These are phyloP conservation scores for Plantago coronopus DNA, from an alignment of 305 asterid species.

Conservation along the genomic window DNA sequence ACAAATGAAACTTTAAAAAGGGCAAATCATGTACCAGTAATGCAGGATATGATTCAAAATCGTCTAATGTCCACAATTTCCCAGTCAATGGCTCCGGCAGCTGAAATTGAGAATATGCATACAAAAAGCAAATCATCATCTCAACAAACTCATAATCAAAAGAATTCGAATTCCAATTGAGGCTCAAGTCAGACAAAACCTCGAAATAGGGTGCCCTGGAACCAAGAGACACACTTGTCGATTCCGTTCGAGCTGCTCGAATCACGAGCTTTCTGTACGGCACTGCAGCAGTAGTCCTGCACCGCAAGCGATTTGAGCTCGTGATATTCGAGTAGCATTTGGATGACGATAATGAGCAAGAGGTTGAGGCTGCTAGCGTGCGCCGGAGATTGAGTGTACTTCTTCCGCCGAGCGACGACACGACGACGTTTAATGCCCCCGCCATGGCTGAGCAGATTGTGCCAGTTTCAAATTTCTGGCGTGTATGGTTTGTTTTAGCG, in stretches of 20 bases:
- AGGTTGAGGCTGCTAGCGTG: constrained; percentile 14
- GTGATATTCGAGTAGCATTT: constrained; percentile 30
- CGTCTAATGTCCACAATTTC: constrained; percentile 69
- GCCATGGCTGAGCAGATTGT: constrained; percentile 40
- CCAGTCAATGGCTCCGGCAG: constrained; percentile 87
- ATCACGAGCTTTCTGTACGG: constrained; percentile 46
- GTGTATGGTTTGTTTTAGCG: neutral
- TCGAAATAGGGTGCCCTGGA: constrained; percentile 78
- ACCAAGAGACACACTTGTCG: constrained; percentile 66
- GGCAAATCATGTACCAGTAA: constrained; percentile 47
- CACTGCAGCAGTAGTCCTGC: constrained; percentile 26
- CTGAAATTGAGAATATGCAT: constrained; percentile 35
- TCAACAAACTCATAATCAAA: neutral
- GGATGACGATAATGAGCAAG: constrained; percentile 29
- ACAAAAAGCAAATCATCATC: neutral
- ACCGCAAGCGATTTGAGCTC: constrained; percentile 34
- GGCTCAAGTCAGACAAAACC: constrained; percentile 41
- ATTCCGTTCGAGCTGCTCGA: constrained; percentile 77
- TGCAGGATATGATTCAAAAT: constrained; percentile 76
- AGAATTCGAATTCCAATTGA: neutral
- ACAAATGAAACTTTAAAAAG: neutral
- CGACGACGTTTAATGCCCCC: constrained; percentile 36
- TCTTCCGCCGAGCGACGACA: constrained; percentile 34
- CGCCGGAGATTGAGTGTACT: constrained; percentile 22
- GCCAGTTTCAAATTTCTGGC: constrained; percentile 17